Evolutionary conservation across 176 grass and related monocot genomes (phyloP).

Genomic region (Avena atlantica): DNA sequence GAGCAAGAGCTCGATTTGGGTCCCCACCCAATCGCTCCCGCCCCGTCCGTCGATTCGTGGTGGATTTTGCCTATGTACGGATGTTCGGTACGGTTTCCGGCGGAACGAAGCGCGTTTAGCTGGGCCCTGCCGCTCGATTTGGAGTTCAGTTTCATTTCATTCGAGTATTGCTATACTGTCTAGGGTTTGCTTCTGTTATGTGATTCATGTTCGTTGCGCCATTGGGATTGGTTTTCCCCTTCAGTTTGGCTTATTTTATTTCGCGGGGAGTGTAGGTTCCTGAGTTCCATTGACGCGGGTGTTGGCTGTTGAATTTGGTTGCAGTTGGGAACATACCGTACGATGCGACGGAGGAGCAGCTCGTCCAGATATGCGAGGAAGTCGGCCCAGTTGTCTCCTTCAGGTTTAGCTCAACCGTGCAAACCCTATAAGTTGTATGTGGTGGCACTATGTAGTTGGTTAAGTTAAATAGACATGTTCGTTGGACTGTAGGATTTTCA

Average conservation of each 20-base stretch:
- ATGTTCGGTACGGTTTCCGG: not conserved
- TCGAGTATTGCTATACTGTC: not conserved
- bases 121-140: not conserved
- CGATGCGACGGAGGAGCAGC: constrained; percentile 91
- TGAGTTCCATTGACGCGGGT: constrained; percentile 13
- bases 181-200: constrained; percentile 39
- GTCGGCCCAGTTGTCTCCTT: constrained; percentile 93
- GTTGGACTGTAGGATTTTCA: constrained; percentile 1
- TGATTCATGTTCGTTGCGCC: not conserved
- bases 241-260: not conserved
- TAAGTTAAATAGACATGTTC: not conserved
- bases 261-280: not conserved
- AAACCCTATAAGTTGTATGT: not conserved
- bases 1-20: constrained; percentile 2
- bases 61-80: not conserved
- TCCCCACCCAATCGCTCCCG: not conserved
- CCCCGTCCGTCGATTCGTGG: not conserved
- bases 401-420: constrained; percentile 58
- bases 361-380: constrained; percentile 94
- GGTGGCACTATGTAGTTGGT: not conserved
- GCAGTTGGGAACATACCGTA: constrained; percentile 97
- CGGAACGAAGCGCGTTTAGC: not conserved
- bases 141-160: not conserved
- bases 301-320: constrained; percentile 28
- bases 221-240: not conserved